Conservation (phyloP, 164 flowering plant species). For the Piper betle region DNA sequence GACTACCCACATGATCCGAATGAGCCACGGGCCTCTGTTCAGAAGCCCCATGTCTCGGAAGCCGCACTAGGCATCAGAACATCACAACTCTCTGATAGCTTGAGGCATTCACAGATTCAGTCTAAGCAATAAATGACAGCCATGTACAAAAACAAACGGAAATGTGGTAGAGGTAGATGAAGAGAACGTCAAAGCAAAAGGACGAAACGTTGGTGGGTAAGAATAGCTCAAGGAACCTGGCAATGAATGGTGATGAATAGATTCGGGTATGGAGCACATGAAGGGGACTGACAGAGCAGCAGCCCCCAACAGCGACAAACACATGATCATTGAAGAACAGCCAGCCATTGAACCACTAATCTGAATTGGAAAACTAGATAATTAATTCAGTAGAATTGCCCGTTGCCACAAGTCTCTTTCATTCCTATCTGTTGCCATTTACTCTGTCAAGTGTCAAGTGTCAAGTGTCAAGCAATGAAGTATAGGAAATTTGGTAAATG, state of each 20-base stretch:
- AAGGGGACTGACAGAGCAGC: neutral
- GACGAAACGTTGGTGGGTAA: constrained; percentile 1
- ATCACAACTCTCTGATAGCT: constrained; percentile 9
- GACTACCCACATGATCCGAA: constrained; percentile 34
- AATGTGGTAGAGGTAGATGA: neutral
- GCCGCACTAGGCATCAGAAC: constrained; percentile 1
- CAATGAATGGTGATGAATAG: constrained; percentile 8
- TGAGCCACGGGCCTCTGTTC: constrained; percentile 19
- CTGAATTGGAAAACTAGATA: no score
- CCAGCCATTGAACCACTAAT: no score
- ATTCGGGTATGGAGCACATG: neutral
- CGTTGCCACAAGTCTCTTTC: neutral
- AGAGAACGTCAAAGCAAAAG: constrained; percentile 5
- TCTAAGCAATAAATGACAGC: constrained; percentile 1
- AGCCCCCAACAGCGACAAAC: neutral
- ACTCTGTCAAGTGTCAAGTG: no score
- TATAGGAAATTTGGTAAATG: no score
- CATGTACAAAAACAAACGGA: neutral
- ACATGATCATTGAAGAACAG: no score
- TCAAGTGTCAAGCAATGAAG: no score
- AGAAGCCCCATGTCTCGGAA: constrained; percentile 24
- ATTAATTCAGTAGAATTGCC: no score
- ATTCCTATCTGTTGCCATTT: no score
- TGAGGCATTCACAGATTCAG: neutral
- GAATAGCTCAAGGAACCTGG: constrained; percentile 29